Evolutionary conservation across 2,329 filamentous ascomycete species (phyloP).

Genomic region (Diaporthe aspalathi): DNA sequence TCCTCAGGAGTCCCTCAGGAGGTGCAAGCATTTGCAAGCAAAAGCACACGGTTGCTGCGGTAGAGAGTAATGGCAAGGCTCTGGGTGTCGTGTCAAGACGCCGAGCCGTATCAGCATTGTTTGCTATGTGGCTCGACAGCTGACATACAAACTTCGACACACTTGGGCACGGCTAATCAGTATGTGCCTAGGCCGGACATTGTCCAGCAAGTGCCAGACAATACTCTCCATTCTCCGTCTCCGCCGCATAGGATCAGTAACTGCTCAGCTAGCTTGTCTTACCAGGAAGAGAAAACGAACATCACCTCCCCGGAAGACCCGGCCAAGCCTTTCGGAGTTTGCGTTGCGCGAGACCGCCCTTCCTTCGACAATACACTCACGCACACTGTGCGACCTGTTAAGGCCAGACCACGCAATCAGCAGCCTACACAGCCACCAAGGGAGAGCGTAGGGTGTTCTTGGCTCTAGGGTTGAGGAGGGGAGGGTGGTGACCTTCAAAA

Average conservation of each 20-base stretch:
- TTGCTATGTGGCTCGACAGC: not conserved
- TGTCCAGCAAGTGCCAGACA: slow-evolving; percentile 13
- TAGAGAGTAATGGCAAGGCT: not conserved
- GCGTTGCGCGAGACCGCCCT: slow-evolving; percentile 3
- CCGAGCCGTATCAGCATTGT: slow-evolving; percentile 3
- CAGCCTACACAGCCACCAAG: slow-evolving; percentile 28
- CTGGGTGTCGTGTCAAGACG: slow-evolving; percentile 8
- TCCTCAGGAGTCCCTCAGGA: not conserved
- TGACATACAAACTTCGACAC: not conserved
- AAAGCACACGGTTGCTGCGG: not conserved
- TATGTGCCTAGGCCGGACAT: not conserved
- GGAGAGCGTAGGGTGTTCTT: slow-evolving; percentile 12
- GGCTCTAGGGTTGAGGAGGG: not conserved
- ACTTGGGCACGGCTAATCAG: not conserved
- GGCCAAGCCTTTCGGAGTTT: slow-evolving; percentile 9
- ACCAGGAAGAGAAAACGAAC: too few species aligned
- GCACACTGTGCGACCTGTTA: slow-evolving; percentile 22
- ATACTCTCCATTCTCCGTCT: not conserved
- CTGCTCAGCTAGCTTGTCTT: not conserved
- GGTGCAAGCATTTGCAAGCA: not conserved
- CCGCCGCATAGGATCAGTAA: not conserved
- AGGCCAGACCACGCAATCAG: not conserved
- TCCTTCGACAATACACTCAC: not conserved
- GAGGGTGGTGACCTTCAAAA: too few species aligned
- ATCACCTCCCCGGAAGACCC: not conserved